A percentile compares a stretch with the other conserved stretches of the same genome.
phyloP scores from a whole-genome alignment of 345 rosid species.

The Salix arbutifolia region DNA sequence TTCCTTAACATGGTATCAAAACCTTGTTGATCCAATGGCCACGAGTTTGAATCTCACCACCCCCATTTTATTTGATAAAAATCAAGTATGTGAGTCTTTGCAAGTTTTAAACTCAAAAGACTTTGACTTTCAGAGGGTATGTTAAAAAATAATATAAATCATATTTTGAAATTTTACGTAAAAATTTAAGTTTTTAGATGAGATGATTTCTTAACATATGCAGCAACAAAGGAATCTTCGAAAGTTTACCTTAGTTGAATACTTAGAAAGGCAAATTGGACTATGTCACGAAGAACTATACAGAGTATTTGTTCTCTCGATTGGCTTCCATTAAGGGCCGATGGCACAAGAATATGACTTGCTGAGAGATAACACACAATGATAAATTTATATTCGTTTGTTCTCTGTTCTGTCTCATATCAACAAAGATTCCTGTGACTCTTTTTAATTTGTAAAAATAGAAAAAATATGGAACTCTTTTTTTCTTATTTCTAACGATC shows the following conservation, averaged over 20 bases:
- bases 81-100: no score
- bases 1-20: no score
- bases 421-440: conserved; percentile 13
- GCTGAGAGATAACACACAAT: not conserved
- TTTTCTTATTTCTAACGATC: not conserved
- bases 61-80: no score
- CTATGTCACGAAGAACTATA: conserved; percentile 8
- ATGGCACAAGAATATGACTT: conserved; percentile 1
- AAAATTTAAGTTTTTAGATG: no score
- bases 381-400: not conserved
- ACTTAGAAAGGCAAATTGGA: not conserved
- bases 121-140: no score
- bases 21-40: no score
- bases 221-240: conserved; percentile 14
- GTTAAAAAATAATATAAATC: no score
- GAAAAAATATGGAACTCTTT: no score
- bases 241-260: conserved; percentile 2
- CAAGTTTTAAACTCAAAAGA: fast-evolving
- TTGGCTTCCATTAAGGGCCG: conserved; percentile 11
- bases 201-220: not conserved
- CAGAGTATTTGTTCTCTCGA: conserved; percentile 18
- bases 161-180: no score
- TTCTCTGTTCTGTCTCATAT: conserved; percentile 11
- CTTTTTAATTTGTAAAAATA: no score
- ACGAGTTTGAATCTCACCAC: no score